Conservation (phyloP, 2,329 filamentous ascomycete species). For the Amphichorda felina region DNA sequence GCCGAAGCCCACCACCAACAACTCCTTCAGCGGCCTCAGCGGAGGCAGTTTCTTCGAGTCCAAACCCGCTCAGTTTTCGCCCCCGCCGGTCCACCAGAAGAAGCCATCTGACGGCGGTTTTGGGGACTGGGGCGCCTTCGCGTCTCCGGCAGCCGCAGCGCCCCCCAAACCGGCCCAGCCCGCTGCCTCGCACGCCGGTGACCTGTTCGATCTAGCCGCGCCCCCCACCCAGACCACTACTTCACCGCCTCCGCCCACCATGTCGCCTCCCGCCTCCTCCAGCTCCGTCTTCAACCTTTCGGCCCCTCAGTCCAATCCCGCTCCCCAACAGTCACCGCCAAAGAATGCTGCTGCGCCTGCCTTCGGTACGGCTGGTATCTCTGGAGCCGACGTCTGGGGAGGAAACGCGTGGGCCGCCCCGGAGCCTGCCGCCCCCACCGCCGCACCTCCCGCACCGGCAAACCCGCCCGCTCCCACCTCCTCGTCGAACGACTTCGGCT, state of each 20-base stretch:
- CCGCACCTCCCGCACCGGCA: slow-evolving; percentile 44
- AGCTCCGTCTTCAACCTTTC: slow-evolving; percentile 78
- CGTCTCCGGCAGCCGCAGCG: slow-evolving; percentile 25
- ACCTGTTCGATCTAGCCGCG: slow-evolving; percentile 69
- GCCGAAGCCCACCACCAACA: slow-evolving; percentile 16
- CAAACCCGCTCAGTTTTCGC: slow-evolving; percentile 48
- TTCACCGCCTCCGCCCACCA: slow-evolving; percentile 28
- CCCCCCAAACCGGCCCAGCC: slow-evolving; percentile 26
- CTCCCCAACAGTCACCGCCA: slow-evolving; percentile 20
- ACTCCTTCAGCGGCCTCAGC: slow-evolving; percentile 40
- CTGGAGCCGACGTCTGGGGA: slow-evolving; percentile 68
- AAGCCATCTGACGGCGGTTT: slow-evolving; percentile 47
- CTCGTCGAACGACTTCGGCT: slow-evolving; percentile 50
- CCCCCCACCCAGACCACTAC: slow-evolving; percentile 33
- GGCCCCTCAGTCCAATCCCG: slow-evolving; percentile 27
- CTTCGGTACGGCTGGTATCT: slow-evolving; percentile 26
- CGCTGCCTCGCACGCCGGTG: slow-evolving; percentile 52
- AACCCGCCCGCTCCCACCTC: slow-evolving; percentile 33
- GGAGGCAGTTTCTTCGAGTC: slow-evolving; percentile 79
- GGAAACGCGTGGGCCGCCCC: slow-evolving; percentile 70
- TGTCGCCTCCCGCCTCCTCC: slow-evolving; percentile 23
- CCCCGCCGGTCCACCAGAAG: slow-evolving; percentile 31
- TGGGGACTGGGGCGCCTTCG: slow-evolving; percentile 54
- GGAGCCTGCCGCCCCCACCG: slow-evolving; percentile 35
- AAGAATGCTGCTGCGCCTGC: slow-evolving; percentile 17